A percentile compares a stretch with the other conserved stretches of the same genome.
Evolutionary conservation across 1,139 yeast species (phyloP).

Genomic region (Sugiyamaella neomexicana): DNA sequence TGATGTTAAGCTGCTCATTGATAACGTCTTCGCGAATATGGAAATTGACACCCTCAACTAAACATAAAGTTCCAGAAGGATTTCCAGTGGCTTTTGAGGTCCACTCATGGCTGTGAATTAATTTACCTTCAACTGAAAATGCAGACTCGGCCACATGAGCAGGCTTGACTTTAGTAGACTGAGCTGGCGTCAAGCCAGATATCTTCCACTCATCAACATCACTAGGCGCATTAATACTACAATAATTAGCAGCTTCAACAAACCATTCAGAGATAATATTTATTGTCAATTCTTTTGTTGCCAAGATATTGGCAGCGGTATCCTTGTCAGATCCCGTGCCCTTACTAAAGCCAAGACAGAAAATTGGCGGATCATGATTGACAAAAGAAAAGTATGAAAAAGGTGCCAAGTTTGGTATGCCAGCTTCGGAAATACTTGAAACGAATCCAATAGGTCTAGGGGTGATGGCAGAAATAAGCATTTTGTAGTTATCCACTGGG

Average conservation of each 20-base stretch:
- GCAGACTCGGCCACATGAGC: slow-evolving; percentile 63
- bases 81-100: slow-evolving; percentile 46
- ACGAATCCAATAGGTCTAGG: slow-evolving; percentile 65
- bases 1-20: slow-evolving; percentile 43
- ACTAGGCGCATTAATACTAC: slow-evolving; percentile 51
- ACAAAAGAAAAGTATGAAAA: slow-evolving; percentile 56
- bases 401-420: slow-evolving; percentile 56
- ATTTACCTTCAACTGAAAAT: slow-evolving; percentile 57
- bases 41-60: slow-evolving; percentile 58
- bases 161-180: slow-evolving; percentile 51
- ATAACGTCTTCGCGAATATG: slow-evolving; percentile 58
- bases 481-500: slow-evolving; percentile 51
- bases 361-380: slow-evolving; percentile 59
- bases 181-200: slow-evolving; percentile 53
- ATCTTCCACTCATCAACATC: slow-evolving; percentile 58
- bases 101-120: slow-evolving; percentile 50
- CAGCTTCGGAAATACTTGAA: slow-evolving; percentile 49
- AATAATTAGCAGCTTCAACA: slow-evolving; percentile 59
- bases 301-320: slow-evolving; percentile 50
- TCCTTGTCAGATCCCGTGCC: slow-evolving; percentile 49
- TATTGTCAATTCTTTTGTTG: slow-evolving; percentile 57
- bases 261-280: slow-evolving; percentile 65
- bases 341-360: slow-evolving; percentile 51
- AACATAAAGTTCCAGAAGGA: slow-evolving; percentile 46
- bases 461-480: slow-evolving; percentile 51